Percentiles rank a stretch among this genome's conserved stretches.
phyloP scores from a whole-genome alignment of 1,284 basidiomycete genomes.

The Erythrobasidium hasegawianum region DNA sequence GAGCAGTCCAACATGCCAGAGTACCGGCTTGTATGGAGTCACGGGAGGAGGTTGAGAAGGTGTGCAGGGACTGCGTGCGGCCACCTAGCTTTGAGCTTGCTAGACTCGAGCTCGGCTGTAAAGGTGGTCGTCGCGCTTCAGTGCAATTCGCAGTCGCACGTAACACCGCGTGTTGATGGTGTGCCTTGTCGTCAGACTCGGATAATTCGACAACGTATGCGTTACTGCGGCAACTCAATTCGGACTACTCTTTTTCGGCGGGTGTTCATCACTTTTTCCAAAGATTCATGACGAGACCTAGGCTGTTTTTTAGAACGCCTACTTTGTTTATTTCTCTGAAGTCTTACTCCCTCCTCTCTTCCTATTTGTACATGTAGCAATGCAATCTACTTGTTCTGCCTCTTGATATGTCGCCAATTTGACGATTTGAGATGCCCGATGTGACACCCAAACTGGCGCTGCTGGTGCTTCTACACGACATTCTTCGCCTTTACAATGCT shows the following conservation, averaged over 20 bases:
- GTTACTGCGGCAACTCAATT: conserved; percentile 5
- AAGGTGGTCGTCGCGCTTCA: neutral
- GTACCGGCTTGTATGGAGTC: neutral
- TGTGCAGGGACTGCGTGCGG: conserved; percentile 7
- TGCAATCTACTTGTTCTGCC: too few species aligned
- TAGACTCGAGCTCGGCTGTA: conserved; percentile 1
- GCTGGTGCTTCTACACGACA: neutral
- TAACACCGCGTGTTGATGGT: too few species aligned
- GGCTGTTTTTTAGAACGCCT: too few species aligned
- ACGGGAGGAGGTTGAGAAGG: conserved; percentile 5
- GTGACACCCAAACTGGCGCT: neutral
- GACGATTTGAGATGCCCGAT: too few species aligned
- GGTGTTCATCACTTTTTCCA: neutral
- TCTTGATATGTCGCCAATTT: too few species aligned
- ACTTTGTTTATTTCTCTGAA: too few species aligned
- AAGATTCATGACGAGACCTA: too few species aligned
- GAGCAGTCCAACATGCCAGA: conserved; percentile 1
- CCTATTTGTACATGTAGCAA: too few species aligned
- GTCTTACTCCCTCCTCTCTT: too few species aligned
- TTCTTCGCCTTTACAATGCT: neutral
- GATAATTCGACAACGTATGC: too few species aligned
- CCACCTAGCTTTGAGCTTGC: neutral
- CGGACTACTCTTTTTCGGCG: conserved; percentile 8
- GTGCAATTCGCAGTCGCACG: conserved; percentile 1
- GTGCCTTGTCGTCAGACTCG: too few species aligned